Base-by-base conservation (phyloP, 2,329 filamentous ascomycete species). In the Botrytis elliptica region DNA sequence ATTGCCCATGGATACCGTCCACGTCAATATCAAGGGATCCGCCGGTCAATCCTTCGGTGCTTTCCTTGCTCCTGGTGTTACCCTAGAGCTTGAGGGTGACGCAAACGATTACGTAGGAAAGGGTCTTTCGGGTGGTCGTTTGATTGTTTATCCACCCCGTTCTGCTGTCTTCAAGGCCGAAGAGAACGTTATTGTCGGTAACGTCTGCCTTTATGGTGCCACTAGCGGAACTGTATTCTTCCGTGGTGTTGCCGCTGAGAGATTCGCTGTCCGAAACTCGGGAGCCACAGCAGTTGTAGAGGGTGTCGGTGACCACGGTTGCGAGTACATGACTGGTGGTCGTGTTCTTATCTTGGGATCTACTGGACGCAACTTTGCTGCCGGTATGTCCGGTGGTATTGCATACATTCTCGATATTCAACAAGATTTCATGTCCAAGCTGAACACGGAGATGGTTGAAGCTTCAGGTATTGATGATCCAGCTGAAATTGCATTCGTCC, bases 241-340 rank as follows among this genome's bases (percentile, higher is more conserved):
- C 93, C 93, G 95, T 76, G 95, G 95, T 88, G 90, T 97, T 76
- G 95, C 95, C 80, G 95, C 95, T 60, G 95, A 98, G 86, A 93
- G 95, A 80, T 98, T 98, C 83, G 95, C 94, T 75, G 95, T 98
- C 77, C 92, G 95, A 79, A 98, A 98, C 86, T 98, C 95, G 1
- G 95, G 95, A 84, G 95, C 93, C 69, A 97, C 92, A 42, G 94
- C 95, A n/a, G 93, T 98, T 77, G 95, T 98, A 76, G 95, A 98
- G 84, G 95, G 95, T 84, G 89, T 97, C 77, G 95, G 95, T 87
- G 95, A 98, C 83, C 95, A 98, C 82, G 93, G 94, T 76, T 98
- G 95, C 82, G 95, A 98, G 87, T 98, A 98, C 88, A 98, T 98
- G 95, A 98, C 95, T 80, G 95, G 95, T 82, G 95, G 95, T 81